Base-by-base conservation (phyloP, 148 eudicot species). In the Tetragonia tetragonoides region DNA sequence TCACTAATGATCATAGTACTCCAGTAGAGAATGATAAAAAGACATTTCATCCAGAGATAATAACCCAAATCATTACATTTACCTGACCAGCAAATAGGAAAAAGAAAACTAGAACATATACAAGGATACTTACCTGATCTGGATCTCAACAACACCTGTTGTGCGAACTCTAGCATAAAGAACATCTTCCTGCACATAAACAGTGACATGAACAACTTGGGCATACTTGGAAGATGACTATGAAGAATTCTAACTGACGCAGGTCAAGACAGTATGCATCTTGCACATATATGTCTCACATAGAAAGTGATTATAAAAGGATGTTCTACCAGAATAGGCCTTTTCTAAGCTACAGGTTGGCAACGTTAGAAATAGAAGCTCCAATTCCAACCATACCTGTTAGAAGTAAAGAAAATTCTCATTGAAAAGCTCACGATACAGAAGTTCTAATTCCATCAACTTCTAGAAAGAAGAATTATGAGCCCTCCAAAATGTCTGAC, bases 141-240 rank as follows among this genome's bases (percentile, higher is more conserved):
- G 99, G 80, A 95, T 95, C 89, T 95, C 97, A 68, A 93, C 97
- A 73, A 93, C 96, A 74, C 97, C 99, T 56, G 97, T 91, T 56
- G 99, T 95, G 56, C 97, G 99, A 77, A 95, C 94, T 82, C 99
- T 87, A 63, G 99, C 97, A 85, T 87, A 84, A 77, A 95, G 97
- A 80, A 95, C 93, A 86, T 93, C 99, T 80, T 95, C 99, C 99
- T 95, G 88, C 83, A 79, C 59, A 61, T 23, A 78, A 74, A 63
- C 6, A 37, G 24, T 23, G 40, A 8, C 81, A 82, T 53, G 68
- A 60, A 57, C 62, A 74, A 42, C 39, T 15, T 60, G 57, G 10
- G 68, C 41, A 42, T 21, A 60, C 5, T n/a, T 3, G n/a, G 20
- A 77, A 44, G 34, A 17, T 54, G 20, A 18, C 17, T 20, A 41